Evolutionary conservation across 306 rosid genomes (phyloP).

Genomic region (Morella rubra): DNA sequence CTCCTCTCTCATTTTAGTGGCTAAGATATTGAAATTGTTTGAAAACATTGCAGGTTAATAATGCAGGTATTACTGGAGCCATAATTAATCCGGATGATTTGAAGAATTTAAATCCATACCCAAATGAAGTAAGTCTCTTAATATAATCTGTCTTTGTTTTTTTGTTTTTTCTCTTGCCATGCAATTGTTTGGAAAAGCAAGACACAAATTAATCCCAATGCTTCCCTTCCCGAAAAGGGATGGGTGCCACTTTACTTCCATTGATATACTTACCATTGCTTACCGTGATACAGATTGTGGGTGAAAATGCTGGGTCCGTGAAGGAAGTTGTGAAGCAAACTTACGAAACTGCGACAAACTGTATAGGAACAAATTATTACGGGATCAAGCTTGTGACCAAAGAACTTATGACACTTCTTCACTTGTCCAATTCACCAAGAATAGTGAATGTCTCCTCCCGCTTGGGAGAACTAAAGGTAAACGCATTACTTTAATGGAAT

Average conservation of each 20-base stretch:
- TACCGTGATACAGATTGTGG: not conserved
- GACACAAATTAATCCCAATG: not conserved
- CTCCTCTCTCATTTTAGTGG: not conserved
- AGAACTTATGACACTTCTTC: conserved; percentile 2
- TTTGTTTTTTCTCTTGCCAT: not conserved
- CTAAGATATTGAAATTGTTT: not conserved
- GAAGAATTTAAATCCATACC: not conserved
- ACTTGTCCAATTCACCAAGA: not conserved
- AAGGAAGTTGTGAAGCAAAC: not conserved
- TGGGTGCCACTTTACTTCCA: too few relatives aligned
- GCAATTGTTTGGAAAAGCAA: not conserved
- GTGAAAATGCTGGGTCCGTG: not conserved
- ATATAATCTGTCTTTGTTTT: not conserved
- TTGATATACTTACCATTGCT: too few relatives aligned
- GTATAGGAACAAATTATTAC: conserved; percentile 6
- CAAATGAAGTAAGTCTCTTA: not conserved
- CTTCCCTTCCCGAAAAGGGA: too few relatives aligned
- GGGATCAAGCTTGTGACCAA: not conserved
- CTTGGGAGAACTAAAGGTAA: not conserved
- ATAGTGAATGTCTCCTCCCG: not conserved
- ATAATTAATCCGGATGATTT: not conserved
- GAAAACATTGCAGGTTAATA: not conserved
- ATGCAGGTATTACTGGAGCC: not conserved
- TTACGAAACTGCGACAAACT: not conserved
- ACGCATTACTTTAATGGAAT: not conserved